Evolutionary conservation across 2,329 filamentous ascomycete genomes (phyloP).

Genomic region (Gaeumannomyces tritici): DNA sequence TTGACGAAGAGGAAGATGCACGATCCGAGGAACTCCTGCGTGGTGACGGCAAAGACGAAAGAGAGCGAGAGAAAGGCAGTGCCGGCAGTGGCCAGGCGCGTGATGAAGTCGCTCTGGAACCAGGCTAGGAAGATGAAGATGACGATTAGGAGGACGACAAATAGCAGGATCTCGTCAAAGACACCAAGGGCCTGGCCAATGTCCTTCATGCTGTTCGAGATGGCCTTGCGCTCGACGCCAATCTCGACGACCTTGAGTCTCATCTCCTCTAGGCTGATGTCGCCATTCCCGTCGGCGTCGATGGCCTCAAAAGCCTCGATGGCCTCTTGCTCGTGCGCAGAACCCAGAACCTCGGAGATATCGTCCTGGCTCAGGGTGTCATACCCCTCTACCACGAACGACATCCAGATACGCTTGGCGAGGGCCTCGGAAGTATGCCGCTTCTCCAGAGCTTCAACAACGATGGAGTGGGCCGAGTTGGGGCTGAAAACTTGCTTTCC

Average conservation of each 20-base stretch:
- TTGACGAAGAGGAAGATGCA: conserved; percentile 99
- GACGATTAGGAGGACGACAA: conserved; percentile 70
- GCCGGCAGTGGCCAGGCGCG: conserved; percentile 79
- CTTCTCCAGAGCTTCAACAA: conserved; percentile 82
- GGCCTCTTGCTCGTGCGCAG: conserved; percentile 63
- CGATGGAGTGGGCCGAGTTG: conserved; percentile 80
- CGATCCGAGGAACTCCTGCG: conserved; percentile 92
- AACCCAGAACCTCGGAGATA: conserved; percentile 77
- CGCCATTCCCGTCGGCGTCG: conserved; percentile 83
- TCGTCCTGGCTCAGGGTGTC: conserved; percentile 74
- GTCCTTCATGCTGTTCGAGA: conserved; percentile 91
- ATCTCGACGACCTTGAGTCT: conserved; percentile 77
- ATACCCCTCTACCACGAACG: conserved; percentile 83
- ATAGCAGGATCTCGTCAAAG: conserved; percentile 76
- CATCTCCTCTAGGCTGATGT: conserved; percentile 90
- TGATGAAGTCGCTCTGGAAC: conserved; percentile 76
- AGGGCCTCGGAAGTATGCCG: conserved; percentile 78
- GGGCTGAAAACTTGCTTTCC: conserved; percentile 94
- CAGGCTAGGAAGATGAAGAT: conserved; percentile 86
- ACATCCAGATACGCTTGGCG: conserved; percentile 95
- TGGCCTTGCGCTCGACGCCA: conserved; percentile 77
- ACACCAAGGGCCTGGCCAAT: conserved; percentile 90
- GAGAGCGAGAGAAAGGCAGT: conserved; percentile 91
- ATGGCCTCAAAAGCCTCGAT: conserved; percentile 76
- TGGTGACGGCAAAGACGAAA: conserved; percentile 87